Conservation (phyloP, 2,329 filamentous ascomycete genomes). For the Fonsecaea monophora region DNA sequence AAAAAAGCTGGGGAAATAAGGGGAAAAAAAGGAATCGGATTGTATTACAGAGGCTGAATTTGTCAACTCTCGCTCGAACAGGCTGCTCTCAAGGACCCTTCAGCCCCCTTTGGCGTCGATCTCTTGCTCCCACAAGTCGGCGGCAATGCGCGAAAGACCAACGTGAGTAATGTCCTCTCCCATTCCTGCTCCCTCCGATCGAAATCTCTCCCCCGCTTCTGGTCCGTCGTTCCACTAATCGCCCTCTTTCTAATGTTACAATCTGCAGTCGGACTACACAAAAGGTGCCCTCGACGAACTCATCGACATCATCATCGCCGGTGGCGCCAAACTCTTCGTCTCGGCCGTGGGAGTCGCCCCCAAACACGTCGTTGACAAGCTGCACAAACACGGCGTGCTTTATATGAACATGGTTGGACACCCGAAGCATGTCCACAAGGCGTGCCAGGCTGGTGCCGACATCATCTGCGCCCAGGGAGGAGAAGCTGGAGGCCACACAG, state of each 20-base stretch:
- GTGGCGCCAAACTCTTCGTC: slow-evolving; percentile 77
- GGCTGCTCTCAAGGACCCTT: slow-evolving; percentile 64
- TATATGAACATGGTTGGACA: slow-evolving; percentile 93
- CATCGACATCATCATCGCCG: slow-evolving; percentile 77
- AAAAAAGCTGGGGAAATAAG: too few relatives aligned
- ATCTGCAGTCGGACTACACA: slow-evolving; percentile 77
- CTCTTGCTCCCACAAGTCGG: slow-evolving; percentile 82
- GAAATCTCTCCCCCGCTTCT: not conserved
- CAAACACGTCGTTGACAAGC: slow-evolving; percentile 66
- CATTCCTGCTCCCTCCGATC: not conserved
- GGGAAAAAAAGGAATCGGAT: too few relatives aligned
- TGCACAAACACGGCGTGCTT: slow-evolving; percentile 74
- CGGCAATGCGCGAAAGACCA: slow-evolving; percentile 76
- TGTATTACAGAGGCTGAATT: not conserved
- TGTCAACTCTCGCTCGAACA: slow-evolving; percentile 46
- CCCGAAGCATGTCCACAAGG: slow-evolving; percentile 81
- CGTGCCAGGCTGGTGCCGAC: slow-evolving; percentile 78
- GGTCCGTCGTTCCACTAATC: not conserved
- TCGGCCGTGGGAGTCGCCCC: slow-evolving; percentile 81
- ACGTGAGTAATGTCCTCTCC: slow-evolving; percentile 24
- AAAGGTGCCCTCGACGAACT: slow-evolving; percentile 78
- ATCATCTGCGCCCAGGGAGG: slow-evolving; percentile 59
- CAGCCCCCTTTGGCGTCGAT: slow-evolving; percentile 80
- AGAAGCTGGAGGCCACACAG: slow-evolving; percentile 74
- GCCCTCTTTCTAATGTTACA: not conserved